Percentiles rank a stretch among this genome's conserved stretches.
Conservation (phyloP, 2,329 filamentous ascomycete genomes). For the Aspergillus sp. region DNA sequence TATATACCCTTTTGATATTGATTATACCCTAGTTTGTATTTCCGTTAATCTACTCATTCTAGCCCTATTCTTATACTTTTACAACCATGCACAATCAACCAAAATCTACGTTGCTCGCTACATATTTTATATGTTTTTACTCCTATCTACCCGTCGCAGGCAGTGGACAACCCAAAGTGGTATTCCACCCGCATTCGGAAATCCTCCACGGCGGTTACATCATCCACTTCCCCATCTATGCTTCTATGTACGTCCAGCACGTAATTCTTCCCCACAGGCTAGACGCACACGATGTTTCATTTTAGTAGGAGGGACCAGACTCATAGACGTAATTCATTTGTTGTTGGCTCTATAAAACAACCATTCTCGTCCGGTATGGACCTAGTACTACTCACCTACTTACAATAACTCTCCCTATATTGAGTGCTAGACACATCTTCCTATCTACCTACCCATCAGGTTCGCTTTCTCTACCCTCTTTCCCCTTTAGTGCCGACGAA, state of each 20-base stretch:
- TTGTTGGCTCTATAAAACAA: background rate
- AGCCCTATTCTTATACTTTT: too few relatives aligned
- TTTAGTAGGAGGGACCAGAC: background rate
- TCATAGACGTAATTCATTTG: background rate
- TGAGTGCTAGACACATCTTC: background rate
- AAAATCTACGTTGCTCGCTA: background rate
- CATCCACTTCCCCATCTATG: background rate
- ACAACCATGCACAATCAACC: too few relatives aligned
- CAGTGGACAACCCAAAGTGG: too few relatives aligned
- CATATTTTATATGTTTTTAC: too few relatives aligned
- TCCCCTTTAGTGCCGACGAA: too few relatives aligned
- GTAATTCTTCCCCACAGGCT: background rate
- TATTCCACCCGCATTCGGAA: background rate
- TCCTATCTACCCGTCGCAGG: too few relatives aligned
- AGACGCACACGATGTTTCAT: background rate
- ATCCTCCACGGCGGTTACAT: background rate
- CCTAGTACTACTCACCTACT: background rate
- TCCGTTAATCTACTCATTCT: background rate
- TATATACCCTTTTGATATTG: background rate
- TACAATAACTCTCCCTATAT: background rate
- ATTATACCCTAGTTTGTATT: background rate
- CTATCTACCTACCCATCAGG: background rate
- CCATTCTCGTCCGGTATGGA: background rate
- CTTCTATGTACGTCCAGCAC: background rate
- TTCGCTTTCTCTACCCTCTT: background rate